Percentiles rank a stretch among this genome's conserved stretches.
Evolutionary conservation across 2,329 filamentous ascomycete species (phyloP).

Genomic region (Annulohypoxylon truncatum): DNA sequence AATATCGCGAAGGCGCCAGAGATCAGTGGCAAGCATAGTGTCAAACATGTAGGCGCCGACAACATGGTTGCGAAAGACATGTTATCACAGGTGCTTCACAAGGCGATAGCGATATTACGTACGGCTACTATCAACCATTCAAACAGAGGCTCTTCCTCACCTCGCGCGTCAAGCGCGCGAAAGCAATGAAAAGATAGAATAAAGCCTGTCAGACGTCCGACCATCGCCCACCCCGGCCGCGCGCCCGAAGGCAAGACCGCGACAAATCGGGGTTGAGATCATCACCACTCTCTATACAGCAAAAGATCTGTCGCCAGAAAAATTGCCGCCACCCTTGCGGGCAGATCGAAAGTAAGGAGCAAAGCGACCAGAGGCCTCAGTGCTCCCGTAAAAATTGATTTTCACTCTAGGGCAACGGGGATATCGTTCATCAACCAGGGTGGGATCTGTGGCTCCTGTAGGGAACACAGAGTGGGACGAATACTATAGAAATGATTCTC

Average conservation of each 20-base stretch:
- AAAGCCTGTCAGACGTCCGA: constrained; percentile 86
- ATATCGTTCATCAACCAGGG: constrained; percentile 94
- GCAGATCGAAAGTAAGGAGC: constrained; percentile 66
- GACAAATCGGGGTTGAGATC: constrained; percentile 82
- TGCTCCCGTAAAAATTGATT: constrained; percentile 54
- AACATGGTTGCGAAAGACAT: too few species aligned
- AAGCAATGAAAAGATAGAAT: constrained; percentile 66
- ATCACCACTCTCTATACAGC: constrained; percentile 91
- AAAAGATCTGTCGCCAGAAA: constrained; percentile 39
- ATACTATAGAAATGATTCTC: constrained; percentile 99
- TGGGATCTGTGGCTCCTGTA: constrained; percentile 93
- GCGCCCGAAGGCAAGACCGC: constrained; percentile 81
- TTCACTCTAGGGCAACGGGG: constrained; percentile 93
- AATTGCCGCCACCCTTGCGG: constrained; percentile 72
- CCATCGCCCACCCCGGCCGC: constrained; percentile 82
- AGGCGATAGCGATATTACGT: too few species aligned
- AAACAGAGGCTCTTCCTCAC: constrained; percentile 64
- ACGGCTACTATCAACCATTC: too few species aligned
- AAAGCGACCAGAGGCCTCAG: constrained; percentile 55
- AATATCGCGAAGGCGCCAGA: too few species aligned
- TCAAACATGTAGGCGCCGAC: too few species aligned
- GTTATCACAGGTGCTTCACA: too few species aligned
- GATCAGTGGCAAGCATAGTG: too few species aligned
- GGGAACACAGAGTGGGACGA: constrained; percentile 92
- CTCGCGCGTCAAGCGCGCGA: constrained; percentile 58